Base-by-base conservation (phyloP, 2,329 filamentous ascomycete species). In the Beauveria brongniartii region DNA sequence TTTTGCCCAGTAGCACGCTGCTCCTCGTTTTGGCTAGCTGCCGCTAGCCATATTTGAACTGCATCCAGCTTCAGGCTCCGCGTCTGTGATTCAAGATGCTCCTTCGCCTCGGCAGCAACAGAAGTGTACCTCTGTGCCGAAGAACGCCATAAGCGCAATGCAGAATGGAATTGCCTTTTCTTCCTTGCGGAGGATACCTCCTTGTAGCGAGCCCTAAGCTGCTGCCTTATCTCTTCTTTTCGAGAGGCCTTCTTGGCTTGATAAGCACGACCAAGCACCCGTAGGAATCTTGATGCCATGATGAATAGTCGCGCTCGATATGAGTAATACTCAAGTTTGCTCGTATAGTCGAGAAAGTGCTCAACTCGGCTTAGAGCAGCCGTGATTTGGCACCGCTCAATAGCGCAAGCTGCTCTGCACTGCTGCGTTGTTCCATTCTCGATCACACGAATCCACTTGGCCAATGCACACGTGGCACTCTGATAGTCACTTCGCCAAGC, bases 41-140 rank as follows among this genome's bases (percentile, higher is more conserved):
- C 60, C 16, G 59, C 57, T 18, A 61, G 63, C 71, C 73, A 72
- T 7, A 61, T 58, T 6, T 63, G 59, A 9, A 72, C 9, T 18
- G 59, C 47, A 18, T 37, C 37, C 14, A 56, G 24, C 37, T 40
- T 56, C n/a, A 18, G n/a, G 1, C 12, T 20, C 8, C 24, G 47
- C 5, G 28, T 26, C 4, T 46, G 34, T 20, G 14, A 9, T 20
- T 55, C 53, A 24, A 16, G 10, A 37, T 67, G 54, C n/a, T 68
- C 63, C 9, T 58, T 41, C 5, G 28, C 20, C 6, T 61, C 47
- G 3, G 22, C 28, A 6, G 41, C 16, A 16, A 40, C 3, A 20
- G 40, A 28, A 26, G 20, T 22, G 30, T 55, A 47, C 5, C 22
- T 22, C n/a, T 24, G 34, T 10, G 40, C 54, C 5, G 53, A 46